phyloP scores from a whole-genome alignment of 179 eudicot species.

The Drosera spatulata region DNA sequence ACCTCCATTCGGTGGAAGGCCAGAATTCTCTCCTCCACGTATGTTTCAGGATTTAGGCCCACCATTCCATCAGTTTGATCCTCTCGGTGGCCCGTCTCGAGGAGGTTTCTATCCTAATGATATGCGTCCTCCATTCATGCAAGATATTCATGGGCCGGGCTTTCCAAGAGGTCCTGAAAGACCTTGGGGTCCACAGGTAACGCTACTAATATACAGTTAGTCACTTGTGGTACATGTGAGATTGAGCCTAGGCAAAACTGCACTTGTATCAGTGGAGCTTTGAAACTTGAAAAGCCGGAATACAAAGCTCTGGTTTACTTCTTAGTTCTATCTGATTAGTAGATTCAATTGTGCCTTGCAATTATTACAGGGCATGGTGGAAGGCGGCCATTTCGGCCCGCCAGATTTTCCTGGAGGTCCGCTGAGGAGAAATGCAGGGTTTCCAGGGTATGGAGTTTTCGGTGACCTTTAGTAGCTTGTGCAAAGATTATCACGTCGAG shows the following conservation, averaged over 20 bases:
- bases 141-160: slow-evolving; percentile 57
- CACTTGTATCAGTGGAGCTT: not conserved
- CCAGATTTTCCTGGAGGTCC: slow-evolving; percentile 58
- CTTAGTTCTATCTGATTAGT: not conserved
- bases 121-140: slow-evolving; percentile 61
- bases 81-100: slow-evolving; percentile 45
- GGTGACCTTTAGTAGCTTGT: not conserved
- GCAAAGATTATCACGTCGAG: not conserved
- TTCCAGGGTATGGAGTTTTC: slow-evolving; percentile 56
- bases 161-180: slow-evolving; percentile 57
- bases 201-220: not conserved
- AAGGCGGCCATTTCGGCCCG: slow-evolving; percentile 57
- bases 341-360: slow-evolving; percentile 4
- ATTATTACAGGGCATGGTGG: slow-evolving; percentile 30
- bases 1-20: slow-evolving; percentile 52
- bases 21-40: slow-evolving; percentile 66
- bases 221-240: not conserved
- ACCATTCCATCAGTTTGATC: slow-evolving; percentile 55
- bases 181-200: slow-evolving; percentile 83
- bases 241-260: not conserved
- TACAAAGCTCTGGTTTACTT: not conserved
- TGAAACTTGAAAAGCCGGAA: too few relatives aligned
- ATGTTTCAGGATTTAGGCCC: slow-evolving; percentile 47
- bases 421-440: slow-evolving; percentile 57
- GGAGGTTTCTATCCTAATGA: slow-evolving; percentile 62